A percentile compares a stretch with the other conserved stretches of the same genome.
Evolutionary conservation across 352 stramenopile genomes (phyloP).

Genomic region (Phytopythium aichiense): DNA sequence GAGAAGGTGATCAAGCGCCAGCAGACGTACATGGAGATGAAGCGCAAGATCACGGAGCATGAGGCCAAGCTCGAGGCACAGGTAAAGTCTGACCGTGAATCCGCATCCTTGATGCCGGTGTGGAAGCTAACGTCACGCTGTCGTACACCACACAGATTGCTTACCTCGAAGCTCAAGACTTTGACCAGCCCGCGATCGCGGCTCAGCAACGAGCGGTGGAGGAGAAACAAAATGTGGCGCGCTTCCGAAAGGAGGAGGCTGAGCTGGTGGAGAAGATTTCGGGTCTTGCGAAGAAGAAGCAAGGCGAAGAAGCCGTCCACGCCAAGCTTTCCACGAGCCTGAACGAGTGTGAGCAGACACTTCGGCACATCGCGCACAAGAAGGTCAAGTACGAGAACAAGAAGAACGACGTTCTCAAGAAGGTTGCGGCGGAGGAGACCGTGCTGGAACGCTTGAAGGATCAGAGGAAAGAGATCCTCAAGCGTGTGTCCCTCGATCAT

Average conservation of each 20-base stretch:
- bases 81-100: conserved; percentile 18
- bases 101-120: neutral
- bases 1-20: conserved; percentile 89
- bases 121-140: neutral
- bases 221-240: conserved; percentile 50
- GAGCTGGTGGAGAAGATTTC: conserved; percentile 38
- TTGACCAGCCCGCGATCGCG: conserved; percentile 36
- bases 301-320: conserved; percentile 42
- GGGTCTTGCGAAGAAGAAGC: conserved; percentile 75
- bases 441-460: conserved; percentile 91
- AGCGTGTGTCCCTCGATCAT: conserved; percentile 94
- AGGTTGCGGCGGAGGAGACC: conserved; percentile 87
- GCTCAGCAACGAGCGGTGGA: conserved; percentile 38
- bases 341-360: conserved; percentile 53
- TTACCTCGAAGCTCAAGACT: conserved; percentile 67
- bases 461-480: conserved; percentile 93
- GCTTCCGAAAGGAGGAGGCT: conserved; percentile 48
- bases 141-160: conserved; percentile 31
- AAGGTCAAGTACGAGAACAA: conserved; percentile 67
- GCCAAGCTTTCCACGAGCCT: conserved; percentile 30
- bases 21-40: conserved; percentile 60
- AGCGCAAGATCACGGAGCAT: conserved; percentile 70
- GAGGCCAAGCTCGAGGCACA: conserved; percentile 82
- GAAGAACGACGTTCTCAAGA: conserved; percentile 71
- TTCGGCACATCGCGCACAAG: conserved; percentile 55